A percentile compares a stretch with the other conserved stretches of the same genome.
phyloP scores from a whole-genome alignment of 257 asterid species.

The Paulownia fortunei region DNA sequence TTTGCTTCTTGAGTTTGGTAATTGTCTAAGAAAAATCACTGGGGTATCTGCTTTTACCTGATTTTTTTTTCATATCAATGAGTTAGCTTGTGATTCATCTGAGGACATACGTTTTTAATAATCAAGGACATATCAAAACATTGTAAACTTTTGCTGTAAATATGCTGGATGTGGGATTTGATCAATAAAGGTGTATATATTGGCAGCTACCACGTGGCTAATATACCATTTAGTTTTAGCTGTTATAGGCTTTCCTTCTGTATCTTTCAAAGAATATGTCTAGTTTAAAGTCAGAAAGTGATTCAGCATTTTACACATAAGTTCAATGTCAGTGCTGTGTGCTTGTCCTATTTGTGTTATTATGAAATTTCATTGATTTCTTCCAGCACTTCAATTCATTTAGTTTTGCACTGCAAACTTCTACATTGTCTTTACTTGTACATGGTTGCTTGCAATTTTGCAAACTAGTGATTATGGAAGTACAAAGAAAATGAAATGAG shows the following conservation, averaged over 20 bases:
- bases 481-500: neutral
- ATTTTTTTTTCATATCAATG: neutral
- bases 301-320: neutral
- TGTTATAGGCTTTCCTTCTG: neutral
- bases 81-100: conserved; percentile 9
- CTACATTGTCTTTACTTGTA: neutral
- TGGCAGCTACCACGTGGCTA: neutral
- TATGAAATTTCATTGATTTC: neutral
- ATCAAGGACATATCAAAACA: neutral
- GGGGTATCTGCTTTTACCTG: neutral
- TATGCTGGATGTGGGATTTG: conserved; percentile 8
- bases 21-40: neutral
- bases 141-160: neutral
- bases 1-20: neutral
- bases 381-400: conserved; percentile 2
- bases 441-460: neutral
- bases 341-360: conserved; percentile 16
- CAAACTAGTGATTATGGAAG: neutral
- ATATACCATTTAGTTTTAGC: neutral
- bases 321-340: neutral
- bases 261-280: neutral
- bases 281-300: neutral
- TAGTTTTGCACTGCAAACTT: neutral
- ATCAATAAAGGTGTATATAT: neutral
- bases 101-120: neutral